phyloP scores from a whole-genome alignment of 2,329 filamentous ascomycete species.

The Colletotrichum sp. region DNA sequence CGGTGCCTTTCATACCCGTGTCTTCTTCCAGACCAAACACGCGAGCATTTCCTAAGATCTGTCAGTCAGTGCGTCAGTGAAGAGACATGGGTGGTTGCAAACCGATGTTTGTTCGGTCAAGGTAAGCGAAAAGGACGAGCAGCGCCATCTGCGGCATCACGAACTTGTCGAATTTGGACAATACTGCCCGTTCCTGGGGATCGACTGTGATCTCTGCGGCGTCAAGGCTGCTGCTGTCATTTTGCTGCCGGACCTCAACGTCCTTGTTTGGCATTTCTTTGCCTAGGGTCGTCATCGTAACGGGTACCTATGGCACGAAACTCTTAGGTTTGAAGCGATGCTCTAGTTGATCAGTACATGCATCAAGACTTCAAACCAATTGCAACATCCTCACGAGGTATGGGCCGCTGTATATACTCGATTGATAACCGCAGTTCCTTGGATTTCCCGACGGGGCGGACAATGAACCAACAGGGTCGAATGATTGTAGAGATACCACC shows the following conservation, averaged over 20 bases:
- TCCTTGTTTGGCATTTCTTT: background rate
- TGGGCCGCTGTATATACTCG: background rate
- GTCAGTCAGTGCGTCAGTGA: background rate
- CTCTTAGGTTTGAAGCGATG: background rate
- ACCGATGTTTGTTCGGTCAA: background rate
- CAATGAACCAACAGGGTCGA: background rate
- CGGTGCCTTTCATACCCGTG: constrained; percentile 29
- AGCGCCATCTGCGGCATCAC: background rate
- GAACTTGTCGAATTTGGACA: background rate
- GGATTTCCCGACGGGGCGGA: background rate
- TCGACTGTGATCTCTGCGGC: background rate
- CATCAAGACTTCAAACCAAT: background rate
- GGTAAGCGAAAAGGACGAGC: background rate
- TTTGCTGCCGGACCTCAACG: background rate
- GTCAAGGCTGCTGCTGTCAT: background rate
- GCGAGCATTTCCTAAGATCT: constrained; percentile 33
- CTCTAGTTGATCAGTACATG: background rate
- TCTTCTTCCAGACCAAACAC: constrained; percentile 36
- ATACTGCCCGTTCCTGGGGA: background rate
- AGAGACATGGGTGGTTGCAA: background rate
- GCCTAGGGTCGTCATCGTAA: background rate
- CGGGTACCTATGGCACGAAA: background rate
- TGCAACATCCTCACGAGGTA: background rate
- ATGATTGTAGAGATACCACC: background rate
- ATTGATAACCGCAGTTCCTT: background rate